phyloP scores from a whole-genome alignment of 1,139 yeast genomes.

The Blastobotrys aristatus region DNA sequence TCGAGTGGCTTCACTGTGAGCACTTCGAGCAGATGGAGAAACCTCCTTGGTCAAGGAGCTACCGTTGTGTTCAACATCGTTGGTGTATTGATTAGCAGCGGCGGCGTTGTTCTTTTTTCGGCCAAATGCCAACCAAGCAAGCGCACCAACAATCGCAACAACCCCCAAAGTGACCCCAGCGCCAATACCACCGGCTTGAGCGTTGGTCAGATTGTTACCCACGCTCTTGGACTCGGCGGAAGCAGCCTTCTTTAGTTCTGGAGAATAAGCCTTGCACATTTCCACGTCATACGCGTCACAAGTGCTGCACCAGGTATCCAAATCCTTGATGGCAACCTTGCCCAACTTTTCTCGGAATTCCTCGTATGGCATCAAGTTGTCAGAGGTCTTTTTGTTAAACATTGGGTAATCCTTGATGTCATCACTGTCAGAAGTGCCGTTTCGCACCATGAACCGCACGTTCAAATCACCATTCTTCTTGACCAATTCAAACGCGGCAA shows the following conservation, averaged over 20 bases:
- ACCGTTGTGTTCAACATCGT: slow-evolving; percentile 3
- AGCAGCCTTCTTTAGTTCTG: slow-evolving; percentile 6
- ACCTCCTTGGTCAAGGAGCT: slow-evolving; percentile 6
- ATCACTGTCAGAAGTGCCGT: slow-evolving; percentile 37
- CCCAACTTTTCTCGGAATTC: slow-evolving; percentile 32
- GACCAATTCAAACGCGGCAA: slow-evolving; percentile 41
- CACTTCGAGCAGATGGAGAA: slow-evolving; percentile 6
- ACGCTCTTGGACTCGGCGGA: slow-evolving; percentile 28
- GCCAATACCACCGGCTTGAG: slow-evolving; percentile 47
- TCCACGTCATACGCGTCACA: slow-evolving; percentile 31
- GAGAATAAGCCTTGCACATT: slow-evolving; percentile 35
- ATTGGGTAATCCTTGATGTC: slow-evolving; percentile 31
- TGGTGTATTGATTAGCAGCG: neutral
- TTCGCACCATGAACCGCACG: slow-evolving; percentile 42
- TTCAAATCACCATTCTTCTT: slow-evolving; percentile 26
- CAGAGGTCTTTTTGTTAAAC: slow-evolving; percentile 30
- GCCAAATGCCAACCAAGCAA: slow-evolving; percentile 13
- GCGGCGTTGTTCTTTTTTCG: slow-evolving; percentile 9
- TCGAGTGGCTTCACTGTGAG: neutral
- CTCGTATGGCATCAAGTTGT: slow-evolving; percentile 33
- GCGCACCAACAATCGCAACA: slow-evolving; percentile 26
- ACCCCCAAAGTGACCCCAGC: slow-evolving; percentile 47
- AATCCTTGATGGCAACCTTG: slow-evolving; percentile 28
- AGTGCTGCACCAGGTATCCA: slow-evolving; percentile 37
- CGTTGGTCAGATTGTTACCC: slow-evolving; percentile 31